Percentiles rank a stretch among this genome's conserved stretches.
Conservation (phyloP, 805 yeast species). For the Kazachstania psychrophila region DNA sequence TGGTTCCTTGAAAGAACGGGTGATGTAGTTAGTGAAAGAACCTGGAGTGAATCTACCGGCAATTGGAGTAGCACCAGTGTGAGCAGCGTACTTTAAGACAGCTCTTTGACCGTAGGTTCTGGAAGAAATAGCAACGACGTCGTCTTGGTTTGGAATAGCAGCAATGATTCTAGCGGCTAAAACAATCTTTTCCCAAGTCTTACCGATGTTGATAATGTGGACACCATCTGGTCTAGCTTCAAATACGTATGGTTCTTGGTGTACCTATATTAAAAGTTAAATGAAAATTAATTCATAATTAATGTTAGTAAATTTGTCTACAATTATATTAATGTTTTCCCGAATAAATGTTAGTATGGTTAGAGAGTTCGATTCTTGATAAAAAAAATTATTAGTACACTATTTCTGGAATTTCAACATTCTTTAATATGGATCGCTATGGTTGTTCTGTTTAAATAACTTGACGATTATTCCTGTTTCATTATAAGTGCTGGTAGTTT, state of each 20-base stretch:
- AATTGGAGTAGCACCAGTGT: slow-evolving; percentile 99
- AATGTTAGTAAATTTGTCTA: too few species aligned
- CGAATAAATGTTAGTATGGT: background rate
- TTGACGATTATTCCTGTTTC: too few species aligned
- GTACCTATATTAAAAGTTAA: slow-evolving; percentile 45
- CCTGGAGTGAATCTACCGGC: slow-evolving; percentile 99
- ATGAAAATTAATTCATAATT: too few species aligned
- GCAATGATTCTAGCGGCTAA: slow-evolving; percentile 99
- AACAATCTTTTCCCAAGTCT: slow-evolving; percentile 99
- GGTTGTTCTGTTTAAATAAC: too few species aligned
- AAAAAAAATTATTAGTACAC: slow-evolving; percentile 1
- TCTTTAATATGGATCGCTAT: too few species aligned
- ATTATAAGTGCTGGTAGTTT: too few species aligned
- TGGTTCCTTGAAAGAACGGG: slow-evolving; percentile 99
- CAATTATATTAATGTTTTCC: background rate
- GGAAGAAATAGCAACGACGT: slow-evolving; percentile 97
- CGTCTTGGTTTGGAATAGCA: slow-evolving; percentile 97
- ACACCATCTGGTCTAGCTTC: slow-evolving; percentile 99
- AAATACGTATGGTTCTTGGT: slow-evolving; percentile 94
- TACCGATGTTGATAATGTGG: slow-evolving; percentile 94
- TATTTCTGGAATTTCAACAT: too few species aligned
- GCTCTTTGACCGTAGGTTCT: slow-evolving; percentile 99
- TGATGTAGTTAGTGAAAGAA: slow-evolving; percentile 99
- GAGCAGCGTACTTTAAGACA: slow-evolving; percentile 97
- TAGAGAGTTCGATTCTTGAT: background rate